These are phyloP conservation scores for Gyrodon lividus DNA, from an alignment of 768 basidiomycete species.

Conservation along the genomic window DNA sequence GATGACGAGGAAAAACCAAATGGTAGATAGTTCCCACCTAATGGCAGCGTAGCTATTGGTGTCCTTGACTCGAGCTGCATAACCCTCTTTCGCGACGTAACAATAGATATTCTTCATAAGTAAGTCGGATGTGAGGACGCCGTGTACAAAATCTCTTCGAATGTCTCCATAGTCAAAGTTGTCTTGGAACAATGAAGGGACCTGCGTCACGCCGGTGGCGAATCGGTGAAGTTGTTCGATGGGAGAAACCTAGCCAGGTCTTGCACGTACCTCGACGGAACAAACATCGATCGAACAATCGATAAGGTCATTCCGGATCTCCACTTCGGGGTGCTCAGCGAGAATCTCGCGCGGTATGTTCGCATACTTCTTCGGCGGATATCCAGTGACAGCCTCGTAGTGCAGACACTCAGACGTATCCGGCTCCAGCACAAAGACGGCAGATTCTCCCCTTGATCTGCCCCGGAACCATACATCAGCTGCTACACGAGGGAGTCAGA, in stretches of 20 bases:
- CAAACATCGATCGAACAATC: conserved; percentile 92
- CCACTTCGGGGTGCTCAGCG: conserved; percentile 70
- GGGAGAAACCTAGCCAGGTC: not conserved
- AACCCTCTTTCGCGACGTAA: conserved; percentile 83
- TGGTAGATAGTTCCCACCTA: conserved; percentile 48
- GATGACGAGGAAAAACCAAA: not conserved
- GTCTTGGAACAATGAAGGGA: conserved; percentile 95
- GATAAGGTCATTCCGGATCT: conserved; percentile 84
- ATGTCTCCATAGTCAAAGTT: conserved; percentile 97
- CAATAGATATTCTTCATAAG: conserved; percentile 94
- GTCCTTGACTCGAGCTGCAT: conserved; percentile 91
- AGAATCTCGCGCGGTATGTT: conserved; percentile 80
- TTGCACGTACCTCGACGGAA: conserved; percentile 74
- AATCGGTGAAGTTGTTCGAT: not conserved
- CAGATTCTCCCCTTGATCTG: conserved; percentile 71
- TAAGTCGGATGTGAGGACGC: conserved; percentile 90
- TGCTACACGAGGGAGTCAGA: not conserved
- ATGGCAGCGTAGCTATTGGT: conserved; percentile 89
- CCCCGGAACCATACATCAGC: not conserved
- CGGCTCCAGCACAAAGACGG: conserved; percentile 76
- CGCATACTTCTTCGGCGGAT: conserved; percentile 60
- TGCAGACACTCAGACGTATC: conserved; percentile 80
- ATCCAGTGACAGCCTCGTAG: conserved; percentile 74
- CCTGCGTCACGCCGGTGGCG: conserved; percentile 44
- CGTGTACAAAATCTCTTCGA: conserved; percentile 90